Evolutionary conservation across 2,329 filamentous ascomycete species (phyloP).

Genomic region (Fusarium cicatricum): DNA sequence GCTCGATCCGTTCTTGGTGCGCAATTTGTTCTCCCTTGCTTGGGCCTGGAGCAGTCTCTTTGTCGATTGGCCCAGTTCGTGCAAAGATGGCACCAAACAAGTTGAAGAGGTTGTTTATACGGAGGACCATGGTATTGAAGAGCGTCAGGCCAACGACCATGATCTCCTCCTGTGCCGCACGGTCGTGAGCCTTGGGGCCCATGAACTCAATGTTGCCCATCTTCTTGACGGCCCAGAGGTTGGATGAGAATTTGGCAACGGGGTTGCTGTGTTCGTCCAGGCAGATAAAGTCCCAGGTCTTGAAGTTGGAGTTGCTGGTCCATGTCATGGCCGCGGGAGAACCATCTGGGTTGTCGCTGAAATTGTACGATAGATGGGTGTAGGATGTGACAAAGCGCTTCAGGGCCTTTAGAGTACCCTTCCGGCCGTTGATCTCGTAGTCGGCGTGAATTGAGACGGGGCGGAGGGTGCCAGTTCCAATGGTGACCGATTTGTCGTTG

Average conservation of each 20-base stretch:
- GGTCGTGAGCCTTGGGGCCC: slow-evolving; percentile 22
- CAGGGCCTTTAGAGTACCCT: slow-evolving; percentile 34
- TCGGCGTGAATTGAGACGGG: slow-evolving; percentile 32
- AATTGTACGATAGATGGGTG: slow-evolving; percentile 33
- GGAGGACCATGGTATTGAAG: slow-evolving; percentile 32
- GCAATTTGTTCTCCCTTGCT: neutral
- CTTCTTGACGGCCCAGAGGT: slow-evolving; percentile 21
- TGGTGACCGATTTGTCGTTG: neutral
- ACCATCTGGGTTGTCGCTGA: slow-evolving; percentile 10
- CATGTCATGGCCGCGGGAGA: slow-evolving; percentile 31
- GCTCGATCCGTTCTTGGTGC: too few relatives aligned
- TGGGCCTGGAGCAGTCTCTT: neutral
- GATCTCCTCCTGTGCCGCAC: slow-evolving; percentile 28
- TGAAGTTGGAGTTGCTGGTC: slow-evolving; percentile 25
- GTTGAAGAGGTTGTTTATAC: slow-evolving; percentile 13
- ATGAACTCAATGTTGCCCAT: slow-evolving; percentile 31
- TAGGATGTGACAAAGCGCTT: slow-evolving; percentile 32
- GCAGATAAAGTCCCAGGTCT: slow-evolving; percentile 37
- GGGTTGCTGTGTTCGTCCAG: slow-evolving; percentile 29
- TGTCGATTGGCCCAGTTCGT: slow-evolving; percentile 22
- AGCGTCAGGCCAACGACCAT: slow-evolving; percentile 30
- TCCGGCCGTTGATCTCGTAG: slow-evolving; percentile 32
- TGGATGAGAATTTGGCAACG: slow-evolving; percentile 33
- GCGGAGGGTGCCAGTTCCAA: slow-evolving; percentile 31
- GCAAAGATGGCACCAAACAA: slow-evolving; percentile 31